Percentiles rank a stretch among this genome's conserved stretches.
Evolutionary conservation across 768 basidiomycete genomes (phyloP).

Genomic region (Chalciporus piperatus): DNA sequence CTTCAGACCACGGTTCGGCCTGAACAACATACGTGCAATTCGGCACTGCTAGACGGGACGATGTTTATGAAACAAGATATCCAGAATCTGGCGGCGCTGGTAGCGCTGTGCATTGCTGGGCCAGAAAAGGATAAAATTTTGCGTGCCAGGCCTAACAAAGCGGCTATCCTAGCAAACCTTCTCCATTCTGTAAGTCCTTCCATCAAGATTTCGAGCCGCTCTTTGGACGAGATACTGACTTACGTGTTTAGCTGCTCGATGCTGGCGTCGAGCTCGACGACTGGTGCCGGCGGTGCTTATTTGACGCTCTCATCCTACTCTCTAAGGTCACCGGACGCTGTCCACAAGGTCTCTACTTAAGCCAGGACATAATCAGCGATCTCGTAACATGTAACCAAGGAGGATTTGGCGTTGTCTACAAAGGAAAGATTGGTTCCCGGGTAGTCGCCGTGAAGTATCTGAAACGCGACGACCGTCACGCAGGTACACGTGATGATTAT

Average conservation of each 20-base stretch:
- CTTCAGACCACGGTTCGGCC: constrained; percentile 8
- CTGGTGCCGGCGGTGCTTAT: constrained; percentile 13
- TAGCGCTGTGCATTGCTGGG: constrained; percentile 11
- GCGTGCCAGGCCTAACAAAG: not conserved
- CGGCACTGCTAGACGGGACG: constrained; percentile 15
- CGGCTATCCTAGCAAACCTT: constrained; percentile 20
- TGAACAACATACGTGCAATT: constrained; percentile 24
- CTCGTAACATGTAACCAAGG: constrained; percentile 7
- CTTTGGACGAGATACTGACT: constrained; percentile 5
- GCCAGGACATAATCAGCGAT: constrained; percentile 4
- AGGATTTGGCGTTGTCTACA: constrained; percentile 22
- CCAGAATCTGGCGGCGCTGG: constrained; percentile 17
- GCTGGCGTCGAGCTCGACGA: constrained; percentile 13
- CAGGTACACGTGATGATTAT: constrained; percentile 12
- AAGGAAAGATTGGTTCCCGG: constrained; percentile 16
- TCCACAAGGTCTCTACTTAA: constrained; percentile 16
- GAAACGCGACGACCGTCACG: not conserved
- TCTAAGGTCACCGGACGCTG: constrained; percentile 18
- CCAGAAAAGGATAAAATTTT: constrained; percentile 1
- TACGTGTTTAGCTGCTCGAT: constrained; percentile 20
- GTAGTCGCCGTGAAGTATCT: constrained; percentile 30
- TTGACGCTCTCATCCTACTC: constrained; percentile 19
- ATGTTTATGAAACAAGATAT: constrained; percentile 19
- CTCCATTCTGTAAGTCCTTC: constrained; percentile 22
- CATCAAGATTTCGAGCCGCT: not conserved